Evolutionary conservation across 169 alveolate genomes (phyloP), one percentile per base, ranked within the genome.

Genomic region (Plasmodium gaboni): DNA sequence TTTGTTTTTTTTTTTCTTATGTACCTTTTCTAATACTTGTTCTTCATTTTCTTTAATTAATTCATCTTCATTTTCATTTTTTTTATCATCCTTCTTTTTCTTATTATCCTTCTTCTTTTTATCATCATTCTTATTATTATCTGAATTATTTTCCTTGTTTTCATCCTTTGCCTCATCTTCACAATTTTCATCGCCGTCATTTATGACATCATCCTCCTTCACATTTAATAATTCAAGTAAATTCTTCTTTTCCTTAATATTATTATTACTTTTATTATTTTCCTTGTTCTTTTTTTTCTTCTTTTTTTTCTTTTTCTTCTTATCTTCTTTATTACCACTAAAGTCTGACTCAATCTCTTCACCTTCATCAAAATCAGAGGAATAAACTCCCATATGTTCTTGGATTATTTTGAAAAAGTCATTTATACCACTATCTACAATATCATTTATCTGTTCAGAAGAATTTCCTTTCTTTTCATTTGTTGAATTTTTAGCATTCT

Each of bases 341-440:
- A 32, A 15, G 42, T 24, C 74, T 6, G 5, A 24, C 2, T 76
- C 92, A 9, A 38, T 42, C 44, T 32, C 44, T 6, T 13, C 67
- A 46, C 19, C 65, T 59, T 86, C 71, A 26, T 86, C 87, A 69
- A 68, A 65, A 80, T 69, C 83, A 13, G 80, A 68, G 10, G 85
- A 44, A 57, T 80, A 80, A 12, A 68, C 85, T 22, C 90, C 90
- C 42, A 80, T 80, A 57, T 72, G 90, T n/a, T 80, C 90, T 63
- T 68, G 90, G 55, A 80, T 80, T 55, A 80, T 80, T 48, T 68
- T 80, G 69, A 80, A 80, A 57, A 80, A 80, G 61, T 42, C 67
- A 61, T 80, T 80, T 48, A 80, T 22, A 2, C 90, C 83, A 48
- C 55, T 38, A n/a, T 59, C 85, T 46, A 80, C 67, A 44, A 57